Evolutionary conservation across 345 rosid species (phyloP), one percentile per base, ranked within the genome.

Genomic region (Capsella bursapastoris): DNA sequence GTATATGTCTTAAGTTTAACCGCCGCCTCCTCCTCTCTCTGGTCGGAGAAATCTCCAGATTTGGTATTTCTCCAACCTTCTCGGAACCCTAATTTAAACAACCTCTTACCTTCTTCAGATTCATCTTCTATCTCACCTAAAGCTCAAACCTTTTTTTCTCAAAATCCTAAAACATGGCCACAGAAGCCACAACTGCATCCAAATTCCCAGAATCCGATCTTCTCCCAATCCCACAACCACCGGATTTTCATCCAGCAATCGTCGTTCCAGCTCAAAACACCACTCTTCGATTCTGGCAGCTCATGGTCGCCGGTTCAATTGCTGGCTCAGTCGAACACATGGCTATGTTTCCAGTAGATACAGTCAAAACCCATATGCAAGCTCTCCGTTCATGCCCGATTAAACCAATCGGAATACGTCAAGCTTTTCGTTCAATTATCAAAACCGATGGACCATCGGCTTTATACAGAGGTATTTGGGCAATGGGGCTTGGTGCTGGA

Each of bases 401-500:
- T 44, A 89, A 88, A 72, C 87, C 98, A 52, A 86, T 90, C 38
- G 83, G 88, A 8, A 82, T 96, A n/a, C 55, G 87, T 12, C 87
- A 92, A 63, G 98, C 98, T 40, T 72, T 96, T 68, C 89, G 85
- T 8, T 92, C 96, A 35, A 86, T 96, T 6, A 69, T 92, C 61
- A 82, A 82, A 78, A 71, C 91, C 0, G 89, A 88, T 18, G 99
- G 99, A 3, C 87, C 87, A 4, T 38, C 84, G 3, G 94, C 86
- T 37, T 79, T 96, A 28, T 96, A 96, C 79, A 86, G 98, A 1
- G 99, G 99, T 35, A 92, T 92, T 16, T 93, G 89, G 52, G 99
- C 99, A 53, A 90, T 96, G 98, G 99, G 91, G 3, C 86, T 96
- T 7, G 99, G 99, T 2, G 99, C 99, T 2, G 99, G 99, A n/a